Percentiles rank a stretch among this genome's conserved stretches.
phyloP scores from a whole-genome alignment of 2,329 filamentous ascomycete genomes.

The Botryotinia narcissicola region DNA sequence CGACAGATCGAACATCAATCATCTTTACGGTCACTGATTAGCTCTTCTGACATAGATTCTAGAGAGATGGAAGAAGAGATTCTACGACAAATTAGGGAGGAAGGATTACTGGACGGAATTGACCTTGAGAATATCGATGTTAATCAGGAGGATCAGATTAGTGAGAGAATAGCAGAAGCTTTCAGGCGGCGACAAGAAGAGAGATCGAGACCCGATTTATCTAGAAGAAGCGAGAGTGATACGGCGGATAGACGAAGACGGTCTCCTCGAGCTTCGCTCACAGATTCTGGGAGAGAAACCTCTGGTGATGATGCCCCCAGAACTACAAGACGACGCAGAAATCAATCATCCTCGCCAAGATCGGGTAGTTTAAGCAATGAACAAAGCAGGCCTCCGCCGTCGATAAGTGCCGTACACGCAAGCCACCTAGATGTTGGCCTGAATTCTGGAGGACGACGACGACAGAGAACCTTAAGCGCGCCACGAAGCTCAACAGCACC shows the following conservation, averaged over 20 bases:
- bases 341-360: slow-evolving; percentile 49
- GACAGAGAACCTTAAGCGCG: slow-evolving; percentile 51
- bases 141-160: slow-evolving; percentile 83
- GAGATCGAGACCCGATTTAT: slow-evolving; percentile 49
- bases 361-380: slow-evolving; percentile 47
- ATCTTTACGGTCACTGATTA: slow-evolving; percentile 80
- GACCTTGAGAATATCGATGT: slow-evolving; percentile 85
- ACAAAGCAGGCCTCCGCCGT: slow-evolving; percentile 48
- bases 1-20: slow-evolving; percentile 84
- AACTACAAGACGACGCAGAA: slow-evolving; percentile 36
- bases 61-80: slow-evolving; percentile 84
- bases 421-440: slow-evolving; percentile 49
- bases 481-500: slow-evolving; percentile 55
- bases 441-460: slow-evolving; percentile 48
- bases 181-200: slow-evolving; percentile 75
- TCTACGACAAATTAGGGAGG: slow-evolving; percentile 81
- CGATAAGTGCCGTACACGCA: slow-evolving; percentile 47
- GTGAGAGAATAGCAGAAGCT: slow-evolving; percentile 84
- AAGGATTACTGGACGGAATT: slow-evolving; percentile 82
- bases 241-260: slow-evolving; percentile 31
- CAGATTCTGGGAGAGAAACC: slow-evolving; percentile 31
- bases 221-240: slow-evolving; percentile 43
- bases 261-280: slow-evolving; percentile 30
- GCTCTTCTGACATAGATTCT: slow-evolving; percentile 72
- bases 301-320: slow-evolving; percentile 32